Evolutionary conservation across 2,329 filamentous ascomycete genomes (phyloP), one percentile per base, ranked within the genome.

Genomic region (Colletotrichum karsti): DNA sequence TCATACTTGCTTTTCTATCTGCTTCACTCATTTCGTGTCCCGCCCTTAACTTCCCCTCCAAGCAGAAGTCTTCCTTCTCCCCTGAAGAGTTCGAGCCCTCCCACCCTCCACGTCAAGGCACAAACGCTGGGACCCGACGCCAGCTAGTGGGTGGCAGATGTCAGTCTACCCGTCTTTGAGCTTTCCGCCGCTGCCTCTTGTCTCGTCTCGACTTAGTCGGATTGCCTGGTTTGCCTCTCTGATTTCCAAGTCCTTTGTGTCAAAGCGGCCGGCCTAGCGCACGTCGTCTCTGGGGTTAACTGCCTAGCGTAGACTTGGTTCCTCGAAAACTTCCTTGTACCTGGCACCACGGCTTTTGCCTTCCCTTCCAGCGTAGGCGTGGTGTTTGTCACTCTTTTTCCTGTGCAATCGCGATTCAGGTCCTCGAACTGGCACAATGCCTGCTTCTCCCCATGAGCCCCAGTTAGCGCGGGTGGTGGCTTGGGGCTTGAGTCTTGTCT

Each of bases 251-350:
- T 42, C 22, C 53, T 64, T 64, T 30, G 60, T 67, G 64, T 67
- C 64, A 58, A 67, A 67, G 60, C 64, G 64, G 53, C 33, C 30
- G 26, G 18, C 37, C 30, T 58, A 63, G 51, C 42, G 51, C 35
- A 35, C 12, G 50, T 30, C 42, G 51, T 57, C 51, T 44, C 51
- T 44, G 48, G 48, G 46, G 46, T 61, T 37, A 61, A 54, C 22
- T 28, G 12, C 37, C 56, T 65, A 54, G 63, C 48, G 63, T 61
- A 13, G 37, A 30, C 42, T 62, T 26, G 39, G 41, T 51, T 42
- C 63, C 42, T 56, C 50, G 42, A 57, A 35, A 35, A 63, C 44
- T 15, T 53, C 44, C 60, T 64, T 54, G 64, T 67, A 67, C 60
- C 64, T 57, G 64, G 53, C 53, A 48, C 44, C 53, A 39, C 46